Percentiles rank a stretch among this genome's conserved stretches.
Evolutionary conservation across 371 early-diverging fungal species (phyloP).

Genomic region (Nematocida sp.): DNA sequence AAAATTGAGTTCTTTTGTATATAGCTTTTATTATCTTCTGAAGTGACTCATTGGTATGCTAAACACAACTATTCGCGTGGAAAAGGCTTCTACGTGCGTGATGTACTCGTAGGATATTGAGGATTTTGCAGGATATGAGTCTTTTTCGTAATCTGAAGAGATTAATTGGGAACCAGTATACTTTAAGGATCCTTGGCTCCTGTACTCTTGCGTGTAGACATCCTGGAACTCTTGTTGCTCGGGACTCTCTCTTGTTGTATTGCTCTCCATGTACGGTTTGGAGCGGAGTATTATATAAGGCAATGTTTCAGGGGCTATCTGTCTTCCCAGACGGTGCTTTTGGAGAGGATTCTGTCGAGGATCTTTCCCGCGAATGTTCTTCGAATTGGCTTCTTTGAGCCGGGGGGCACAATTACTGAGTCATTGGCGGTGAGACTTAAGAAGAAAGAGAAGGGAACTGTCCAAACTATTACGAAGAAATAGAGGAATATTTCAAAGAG

Average conservation of each 20-base stretch:
- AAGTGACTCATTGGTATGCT: constrained; percentile 48
- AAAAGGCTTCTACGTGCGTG: constrained; percentile 41
- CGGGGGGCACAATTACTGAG: constrained; percentile 54
- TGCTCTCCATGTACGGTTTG: too few relatives aligned
- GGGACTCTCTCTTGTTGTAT: too few relatives aligned
- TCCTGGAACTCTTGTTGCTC: constrained; percentile 36
- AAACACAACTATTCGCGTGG: constrained; percentile 34
- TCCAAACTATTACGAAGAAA: constrained; percentile 65
- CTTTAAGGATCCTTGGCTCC: constrained; percentile 15
- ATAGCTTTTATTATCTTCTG: constrained; percentile 34
- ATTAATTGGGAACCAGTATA: constrained; percentile 34
- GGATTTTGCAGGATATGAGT: constrained; percentile 35
- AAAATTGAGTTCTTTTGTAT: neutral
- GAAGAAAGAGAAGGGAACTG: constrained; percentile 66
- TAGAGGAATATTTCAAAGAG: constrained; percentile 58
- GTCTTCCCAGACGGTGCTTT: constrained; percentile 45
- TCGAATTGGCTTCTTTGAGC: constrained; percentile 50
- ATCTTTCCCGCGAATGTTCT: constrained; percentile 54
- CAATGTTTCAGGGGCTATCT: constrained; percentile 28
- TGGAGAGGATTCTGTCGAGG: constrained; percentile 39
- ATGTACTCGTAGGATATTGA: constrained; percentile 49
- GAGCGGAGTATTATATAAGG: too few relatives aligned
- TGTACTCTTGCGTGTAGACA: constrained; percentile 45
- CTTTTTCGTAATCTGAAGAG: constrained; percentile 19
- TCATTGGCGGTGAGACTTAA: constrained; percentile 67